Conservation (phyloP, 2,329 filamentous ascomycete genomes). For the Colletotrichum plurivorum region DNA sequence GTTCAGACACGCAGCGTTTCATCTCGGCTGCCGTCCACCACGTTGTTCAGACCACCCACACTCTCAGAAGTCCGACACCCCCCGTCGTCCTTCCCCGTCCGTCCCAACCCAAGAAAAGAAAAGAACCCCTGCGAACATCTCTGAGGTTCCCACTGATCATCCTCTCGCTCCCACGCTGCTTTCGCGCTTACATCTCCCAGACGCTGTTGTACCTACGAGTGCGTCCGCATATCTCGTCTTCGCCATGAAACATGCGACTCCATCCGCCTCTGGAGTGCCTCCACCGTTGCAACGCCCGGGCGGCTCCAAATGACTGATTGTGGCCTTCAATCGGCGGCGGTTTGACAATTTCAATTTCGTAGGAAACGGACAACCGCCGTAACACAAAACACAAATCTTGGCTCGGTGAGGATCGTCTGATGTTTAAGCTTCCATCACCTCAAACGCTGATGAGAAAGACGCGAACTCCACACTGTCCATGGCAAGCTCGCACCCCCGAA, state of each 20-base stretch:
- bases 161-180: constrained; percentile 7
- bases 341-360: background rate
- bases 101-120: constrained; percentile 24
- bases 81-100: constrained; percentile 12
- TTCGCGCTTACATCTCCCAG: constrained; percentile 3
- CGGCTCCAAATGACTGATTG: background rate
- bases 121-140: constrained; percentile 36
- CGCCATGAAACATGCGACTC: constrained; percentile 24
- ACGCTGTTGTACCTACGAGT: constrained; percentile 16
- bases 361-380: constrained; percentile 21
- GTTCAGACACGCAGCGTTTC: constrained; percentile 41
- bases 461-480: constrained; percentile 19
- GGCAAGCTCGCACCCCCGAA: background rate
- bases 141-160: constrained; percentile 22
- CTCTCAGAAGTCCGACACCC: background rate
- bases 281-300: constrained; percentile 1
- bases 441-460: constrained; percentile 38
- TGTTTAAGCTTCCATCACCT: constrained; percentile 39
- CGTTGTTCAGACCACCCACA: constrained; percentile 32
- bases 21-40: constrained; percentile 21
- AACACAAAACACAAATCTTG: constrained; percentile 28
- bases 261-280: constrained; percentile 1
- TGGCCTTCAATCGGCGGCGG: constrained; percentile 11
- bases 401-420: constrained; percentile 33
- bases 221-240: constrained; percentile 22